Evolutionary conservation across 352 stramenopile species (phyloP), one percentile per base, ranked within the genome.

Genomic region (Blastocystis sp.): DNA sequence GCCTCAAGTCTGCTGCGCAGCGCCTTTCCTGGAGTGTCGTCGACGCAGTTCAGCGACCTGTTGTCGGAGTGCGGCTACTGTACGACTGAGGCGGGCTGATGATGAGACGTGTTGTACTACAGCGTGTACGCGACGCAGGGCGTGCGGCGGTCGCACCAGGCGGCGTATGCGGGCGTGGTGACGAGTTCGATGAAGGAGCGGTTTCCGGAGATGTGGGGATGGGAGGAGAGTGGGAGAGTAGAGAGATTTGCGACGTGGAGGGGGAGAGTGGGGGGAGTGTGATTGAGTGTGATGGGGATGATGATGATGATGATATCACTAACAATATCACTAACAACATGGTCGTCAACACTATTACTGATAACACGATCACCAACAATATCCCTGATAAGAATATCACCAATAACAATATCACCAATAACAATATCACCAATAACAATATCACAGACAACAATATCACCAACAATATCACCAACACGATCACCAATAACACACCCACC

Each of bases 11-110:
- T 81, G 16, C 69, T 81, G 6, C 16, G 21, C 21, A 81, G 34
- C 8, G 48, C 69, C 0, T 81, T 48, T 81, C 69, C 69, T 18
- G 40, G n/a, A 32, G 51, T 21, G 3, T 18, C 1, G 36, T 21
- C 24, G 8, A 21, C 69, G 2, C 32, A 42, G 16, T 61, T 65
- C 29, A 42, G 24, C 36, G 69, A 81, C 48, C 38, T 81, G 18
- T n/a, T 81, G 11, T 42, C 44, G 16, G 69, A 81, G 46, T 64
- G 69, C 34, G 42, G 61, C 36, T 81, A 81, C 29, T 81, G 69
- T 81, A 0, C 27, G 11, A 3, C 63, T 65, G 6, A 21, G 8
- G 8, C 21, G 0, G 14, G 6, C 8, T 64, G 6, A 48, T n/a
- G 42, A 24, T 4, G 36, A 81, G 69, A 81, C 42, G 34, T 65